Percentiles rank a stretch among this genome's conserved stretches.
Evolutionary conservation across 129 eudicot species (phyloP).

Genomic region (Ambrosia artemisiifolia): DNA sequence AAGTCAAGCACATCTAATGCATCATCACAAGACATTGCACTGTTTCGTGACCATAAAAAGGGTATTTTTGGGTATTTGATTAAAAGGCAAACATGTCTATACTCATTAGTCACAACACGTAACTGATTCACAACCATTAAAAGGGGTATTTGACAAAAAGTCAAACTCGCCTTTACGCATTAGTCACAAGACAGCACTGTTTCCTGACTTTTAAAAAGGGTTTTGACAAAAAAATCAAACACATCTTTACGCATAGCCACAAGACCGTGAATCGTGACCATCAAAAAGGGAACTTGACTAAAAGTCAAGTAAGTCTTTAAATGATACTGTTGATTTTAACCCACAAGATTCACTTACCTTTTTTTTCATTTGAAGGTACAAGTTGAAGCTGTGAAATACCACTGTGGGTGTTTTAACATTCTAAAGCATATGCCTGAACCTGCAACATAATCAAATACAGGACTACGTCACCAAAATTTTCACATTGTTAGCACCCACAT

Average conservation of each 20-base stretch:
- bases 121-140: background rate
- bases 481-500: constrained; percentile 4
- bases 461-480: background rate
- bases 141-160: background rate
- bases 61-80: too few species aligned
- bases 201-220: background rate
- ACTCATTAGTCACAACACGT: background rate
- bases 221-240: background rate
- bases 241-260: background rate
- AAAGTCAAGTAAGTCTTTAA: background rate
- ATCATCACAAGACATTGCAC: too few species aligned
- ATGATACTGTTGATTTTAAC: background rate
- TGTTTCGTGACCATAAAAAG: too few species aligned
- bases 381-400: constrained; percentile 3
- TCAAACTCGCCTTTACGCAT: background rate
- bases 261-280: background rate
- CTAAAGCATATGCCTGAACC: constrained; percentile 30
- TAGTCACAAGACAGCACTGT: background rate
- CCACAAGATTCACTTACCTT: background rate
- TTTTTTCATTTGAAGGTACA: background rate
- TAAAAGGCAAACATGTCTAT: too few species aligned
- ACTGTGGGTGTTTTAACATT: constrained; percentile 8
- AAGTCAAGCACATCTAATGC: too few species aligned
- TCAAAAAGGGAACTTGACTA: background rate
- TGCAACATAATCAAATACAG: constrained; percentile 4